A percentile compares a stretch with the other conserved stretches of the same genome.
Conservation (phyloP, 2,329 filamentous ascomycete species). For the Aspergillus hiratsukae region DNA sequence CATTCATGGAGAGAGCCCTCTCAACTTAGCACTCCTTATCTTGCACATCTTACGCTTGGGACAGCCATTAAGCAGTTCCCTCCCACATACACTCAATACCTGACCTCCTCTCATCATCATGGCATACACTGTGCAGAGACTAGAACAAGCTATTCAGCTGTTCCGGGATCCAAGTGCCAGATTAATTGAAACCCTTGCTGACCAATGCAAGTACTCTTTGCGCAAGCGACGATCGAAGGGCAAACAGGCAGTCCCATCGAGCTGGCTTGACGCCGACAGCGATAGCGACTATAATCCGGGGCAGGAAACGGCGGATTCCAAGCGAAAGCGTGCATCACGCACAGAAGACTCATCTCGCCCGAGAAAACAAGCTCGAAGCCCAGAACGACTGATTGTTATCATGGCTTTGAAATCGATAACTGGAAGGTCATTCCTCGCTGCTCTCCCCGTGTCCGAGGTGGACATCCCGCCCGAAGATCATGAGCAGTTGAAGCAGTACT, state of each 20-base stretch:
- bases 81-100: not conserved
- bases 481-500: not conserved
- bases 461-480: not conserved
- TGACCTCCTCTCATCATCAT: not conserved
- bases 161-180: not conserved
- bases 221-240: conserved; percentile 6
- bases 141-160: not conserved
- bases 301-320: not conserved
- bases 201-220: conserved; percentile 8
- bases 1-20: too few species aligned
- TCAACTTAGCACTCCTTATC: too few species aligned
- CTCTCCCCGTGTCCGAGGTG: conserved; percentile 2
- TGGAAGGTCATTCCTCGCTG: conserved; percentile 1
- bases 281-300: conserved; percentile 32
- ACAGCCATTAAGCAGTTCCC: too few species aligned
- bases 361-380: not conserved
- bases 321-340: not conserved
- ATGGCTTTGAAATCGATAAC: not conserved
- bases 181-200: not conserved
- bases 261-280: conserved; percentile 33
- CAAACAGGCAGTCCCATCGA: conserved; percentile 5
- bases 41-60: too few species aligned
- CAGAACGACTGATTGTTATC: not conserved
- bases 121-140: conserved; percentile 1
- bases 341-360: not conserved